Base-by-base conservation (phyloP, 345 rosid species). In the Pseudoturritis turrita region DNA sequence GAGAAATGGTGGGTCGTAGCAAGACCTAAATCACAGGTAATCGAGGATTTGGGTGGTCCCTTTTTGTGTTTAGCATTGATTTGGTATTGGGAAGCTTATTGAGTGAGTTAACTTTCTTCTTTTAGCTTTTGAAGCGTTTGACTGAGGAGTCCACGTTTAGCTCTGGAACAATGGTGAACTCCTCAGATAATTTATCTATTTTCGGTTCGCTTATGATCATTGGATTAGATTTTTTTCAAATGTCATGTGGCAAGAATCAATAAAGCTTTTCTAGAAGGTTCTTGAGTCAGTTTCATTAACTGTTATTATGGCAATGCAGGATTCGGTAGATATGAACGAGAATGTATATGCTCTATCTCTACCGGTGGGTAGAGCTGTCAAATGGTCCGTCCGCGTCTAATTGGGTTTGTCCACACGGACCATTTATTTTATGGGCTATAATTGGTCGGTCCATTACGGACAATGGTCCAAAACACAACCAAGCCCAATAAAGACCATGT, bases 251-350 rank as follows among this genome's bases (percentile, higher is more conserved):
- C 39, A 43, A 45, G 23, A 22, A 47, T 47, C n/a, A 28, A 36
- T 8, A 47, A 58, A 23, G 39, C 5, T 6, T 56, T 17, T 23
- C 2, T 12, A n/a, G 26, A 15, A 33, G 8, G 64, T 44, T 68
- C 41, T 62, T 62, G 67, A 62, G 28, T 54, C 45, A 26, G 23
- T 17, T 46, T 18, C 49, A 13, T 69, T 0, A 46, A 31, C 8
- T 8, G 7, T 2, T 51, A 29, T n/a, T 8, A n/a, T n/a, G 29
- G 45, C 7, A 21, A 43, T 69, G 77, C 63, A 89, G 92, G 77
- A 29, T 35, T 89, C 87, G 29, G 55, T 83, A 6, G 92, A 87
- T 67, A 79, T 82, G 86, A 83, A 68, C 66, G 77, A 64, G 53
- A 55, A 79, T 54, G 29, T 59, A 31, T 35, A 65, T 18, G 15